These are phyloP conservation scores for Elongisporangium undulatum DNA, from an alignment of 352 stramenopile species.

Conservation along the genomic window DNA sequence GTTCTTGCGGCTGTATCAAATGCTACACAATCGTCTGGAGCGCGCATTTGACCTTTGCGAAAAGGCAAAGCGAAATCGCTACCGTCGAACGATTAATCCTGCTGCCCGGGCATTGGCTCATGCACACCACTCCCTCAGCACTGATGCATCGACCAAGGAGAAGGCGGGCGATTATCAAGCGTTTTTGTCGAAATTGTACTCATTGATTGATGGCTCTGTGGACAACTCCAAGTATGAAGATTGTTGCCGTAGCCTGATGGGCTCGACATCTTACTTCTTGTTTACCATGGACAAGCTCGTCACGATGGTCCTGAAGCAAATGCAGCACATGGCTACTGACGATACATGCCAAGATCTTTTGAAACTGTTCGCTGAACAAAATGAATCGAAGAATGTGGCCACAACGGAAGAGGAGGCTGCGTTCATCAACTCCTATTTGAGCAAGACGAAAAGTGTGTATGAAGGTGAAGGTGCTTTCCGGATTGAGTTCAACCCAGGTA, in stretches of 20 bases:
- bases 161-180: slow-evolving; percentile 85
- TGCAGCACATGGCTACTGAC: slow-evolving; percentile 81
- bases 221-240: slow-evolving; percentile 89
- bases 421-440: slow-evolving; percentile 38
- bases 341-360: slow-evolving; percentile 78
- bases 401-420: slow-evolving; percentile 26
- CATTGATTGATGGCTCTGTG: slow-evolving; percentile 81
- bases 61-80: slow-evolving; percentile 82
- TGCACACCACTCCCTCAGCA: slow-evolving; percentile 47
- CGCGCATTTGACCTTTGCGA: slow-evolving; percentile 80
- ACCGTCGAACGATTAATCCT: slow-evolving; percentile 84
- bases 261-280: slow-evolving; percentile 87
- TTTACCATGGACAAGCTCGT: slow-evolving; percentile 93
- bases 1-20: slow-evolving; percentile 87
- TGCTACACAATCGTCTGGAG: slow-evolving; percentile 83
- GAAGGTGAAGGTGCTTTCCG: slow-evolving; percentile 81
- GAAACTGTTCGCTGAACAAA: slow-evolving; percentile 64
- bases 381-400: slow-evolving; percentile 16
- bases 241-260: slow-evolving; percentile 85
- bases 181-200: slow-evolving; percentile 86
- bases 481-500: slow-evolving; percentile 79
- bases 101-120: slow-evolving; percentile 75
- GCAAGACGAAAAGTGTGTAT: slow-evolving; percentile 76
- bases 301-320: slow-evolving; percentile 81
- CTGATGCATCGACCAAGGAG: slow-evolving; percentile 44